These are phyloP conservation scores for Fusarium fujikuroi DNA, from an alignment of 2,329 filamentous ascomycete genomes.

Conservation along the genomic window DNA sequence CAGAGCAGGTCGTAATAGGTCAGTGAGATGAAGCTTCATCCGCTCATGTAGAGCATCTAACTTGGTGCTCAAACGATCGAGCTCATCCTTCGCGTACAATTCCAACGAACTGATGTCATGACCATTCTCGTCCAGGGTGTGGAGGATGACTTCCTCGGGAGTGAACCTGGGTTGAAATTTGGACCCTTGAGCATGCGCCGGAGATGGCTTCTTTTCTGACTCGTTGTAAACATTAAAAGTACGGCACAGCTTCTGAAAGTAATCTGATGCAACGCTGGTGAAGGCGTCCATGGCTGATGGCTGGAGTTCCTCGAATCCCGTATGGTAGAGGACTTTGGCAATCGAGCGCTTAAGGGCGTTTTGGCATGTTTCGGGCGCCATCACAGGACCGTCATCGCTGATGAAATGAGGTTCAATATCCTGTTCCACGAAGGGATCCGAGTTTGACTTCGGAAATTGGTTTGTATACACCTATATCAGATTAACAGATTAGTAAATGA, in stretches of 20 bases:
- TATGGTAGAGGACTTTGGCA: slow-evolving; percentile 94
- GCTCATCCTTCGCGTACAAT: slow-evolving; percentile 88
- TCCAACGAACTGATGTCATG: slow-evolving; percentile 85
- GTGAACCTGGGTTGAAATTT: slow-evolving; percentile 74
- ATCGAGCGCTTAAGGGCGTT: slow-evolving; percentile 89
- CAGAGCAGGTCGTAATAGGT: slow-evolving; percentile 90
- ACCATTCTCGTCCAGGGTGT: slow-evolving; percentile 86
- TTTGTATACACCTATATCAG: slow-evolving; percentile 85
- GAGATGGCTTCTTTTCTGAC: slow-evolving; percentile 76
- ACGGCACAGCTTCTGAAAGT: slow-evolving; percentile 84
- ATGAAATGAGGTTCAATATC: slow-evolving; percentile 92
- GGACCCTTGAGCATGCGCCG: slow-evolving; percentile 53
- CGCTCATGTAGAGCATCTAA: slow-evolving; percentile 89
- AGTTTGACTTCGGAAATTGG: slow-evolving; percentile 96
- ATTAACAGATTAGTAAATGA: slow-evolving; percentile 32
- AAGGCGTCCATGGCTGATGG: slow-evolving; percentile 91
- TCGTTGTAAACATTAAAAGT: slow-evolving; percentile 87
- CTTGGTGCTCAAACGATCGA: slow-evolving; percentile 85
- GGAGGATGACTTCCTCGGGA: slow-evolving; percentile 85
- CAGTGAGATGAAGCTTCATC: slow-evolving; percentile 92
- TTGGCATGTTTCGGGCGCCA: slow-evolving; percentile 84
- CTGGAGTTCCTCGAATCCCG: slow-evolving; percentile 96
- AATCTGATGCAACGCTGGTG: slow-evolving; percentile 89
- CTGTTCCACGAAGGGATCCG: slow-evolving; percentile 85
- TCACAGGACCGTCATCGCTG: slow-evolving; percentile 87